A percentile compares a stretch with the other conserved stretches of the same genome.
These are phyloP conservation scores for Ligustrum vulgare DNA, from an alignment of 257 asterid species.

Conservation along the genomic window DNA sequence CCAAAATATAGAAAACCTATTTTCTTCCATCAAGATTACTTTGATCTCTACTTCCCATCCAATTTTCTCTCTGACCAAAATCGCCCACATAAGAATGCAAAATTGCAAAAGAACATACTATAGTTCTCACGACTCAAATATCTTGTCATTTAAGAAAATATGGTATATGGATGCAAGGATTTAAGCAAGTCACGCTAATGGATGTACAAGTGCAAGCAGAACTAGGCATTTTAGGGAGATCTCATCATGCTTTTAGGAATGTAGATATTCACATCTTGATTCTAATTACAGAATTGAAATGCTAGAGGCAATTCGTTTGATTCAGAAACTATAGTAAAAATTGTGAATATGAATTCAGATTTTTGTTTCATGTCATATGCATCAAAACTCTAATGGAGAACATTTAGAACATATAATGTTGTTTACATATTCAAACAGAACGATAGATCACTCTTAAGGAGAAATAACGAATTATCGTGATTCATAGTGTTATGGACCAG, in stretches of 20 bases:
- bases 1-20: background rate
- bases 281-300: background rate
- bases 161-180: background rate
- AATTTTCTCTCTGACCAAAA: background rate
- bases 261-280: background rate
- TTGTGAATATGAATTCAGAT: no score
- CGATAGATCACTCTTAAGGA: background rate
- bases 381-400: no score
- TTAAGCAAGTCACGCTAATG: background rate
- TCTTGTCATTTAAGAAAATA: background rate
- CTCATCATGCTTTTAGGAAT: background rate
- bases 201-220: background rate
- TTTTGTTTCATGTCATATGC: no score
- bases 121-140: background rate
- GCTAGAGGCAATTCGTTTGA: no score
- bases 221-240: background rate
- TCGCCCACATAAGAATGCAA: background rate
- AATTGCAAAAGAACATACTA: background rate
- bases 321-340: no score
- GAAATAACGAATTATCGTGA: background rate
- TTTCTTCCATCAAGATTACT: background rate
- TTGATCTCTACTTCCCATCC: background rate
- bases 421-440: background rate
- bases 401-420: background rate
- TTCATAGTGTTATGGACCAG: background rate